These are phyloP conservation scores for Cyclotella baltica DNA, from an alignment of 108 stramenopile genomes.

Conservation along the genomic window DNA sequence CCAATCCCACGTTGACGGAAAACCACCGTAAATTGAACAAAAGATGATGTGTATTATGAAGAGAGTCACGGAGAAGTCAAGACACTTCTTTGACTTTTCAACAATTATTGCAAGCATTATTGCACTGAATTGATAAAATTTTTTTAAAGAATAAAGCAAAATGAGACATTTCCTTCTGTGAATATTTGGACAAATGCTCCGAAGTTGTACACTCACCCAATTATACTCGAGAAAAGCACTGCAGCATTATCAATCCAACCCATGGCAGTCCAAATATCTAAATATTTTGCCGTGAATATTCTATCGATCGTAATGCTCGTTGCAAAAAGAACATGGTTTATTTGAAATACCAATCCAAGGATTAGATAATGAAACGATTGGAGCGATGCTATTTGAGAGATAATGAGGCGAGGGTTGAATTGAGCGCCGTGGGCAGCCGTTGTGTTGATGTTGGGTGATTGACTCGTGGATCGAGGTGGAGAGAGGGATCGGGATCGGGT, in stretches of 20 bases:
- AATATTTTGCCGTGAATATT: slow-evolving; percentile 77
- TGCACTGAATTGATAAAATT: slow-evolving; percentile 36
- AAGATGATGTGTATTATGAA: slow-evolving; percentile 76
- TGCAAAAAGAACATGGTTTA: slow-evolving; percentile 73
- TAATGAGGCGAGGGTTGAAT: slow-evolving; percentile 63
- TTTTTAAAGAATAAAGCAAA: not conserved
- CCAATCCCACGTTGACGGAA: slow-evolving; percentile 82
- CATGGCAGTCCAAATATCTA: slow-evolving; percentile 62
- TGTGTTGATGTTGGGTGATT: not conserved
- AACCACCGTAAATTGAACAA: slow-evolving; percentile 67
- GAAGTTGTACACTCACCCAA: slow-evolving; percentile 46
- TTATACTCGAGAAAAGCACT: slow-evolving; percentile 61
- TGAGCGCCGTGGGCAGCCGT: slow-evolving; percentile 15
- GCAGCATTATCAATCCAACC: slow-evolving; percentile 81
- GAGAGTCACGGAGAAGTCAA: slow-evolving; percentile 84
- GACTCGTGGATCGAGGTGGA: not conserved
- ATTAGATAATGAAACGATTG: slow-evolving; percentile 85
- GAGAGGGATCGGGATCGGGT: not conserved
- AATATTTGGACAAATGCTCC: not conserved
- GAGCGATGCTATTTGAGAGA: slow-evolving; percentile 74
- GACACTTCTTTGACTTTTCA: slow-evolving; percentile 82
- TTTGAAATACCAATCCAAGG: slow-evolving; percentile 70
- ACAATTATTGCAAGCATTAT: slow-evolving; percentile 65
- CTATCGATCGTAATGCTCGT: slow-evolving; percentile 76
- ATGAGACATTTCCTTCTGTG: not conserved